Conservation (phyloP, 75 land plant species). For the Azolla pinnata region DNA sequence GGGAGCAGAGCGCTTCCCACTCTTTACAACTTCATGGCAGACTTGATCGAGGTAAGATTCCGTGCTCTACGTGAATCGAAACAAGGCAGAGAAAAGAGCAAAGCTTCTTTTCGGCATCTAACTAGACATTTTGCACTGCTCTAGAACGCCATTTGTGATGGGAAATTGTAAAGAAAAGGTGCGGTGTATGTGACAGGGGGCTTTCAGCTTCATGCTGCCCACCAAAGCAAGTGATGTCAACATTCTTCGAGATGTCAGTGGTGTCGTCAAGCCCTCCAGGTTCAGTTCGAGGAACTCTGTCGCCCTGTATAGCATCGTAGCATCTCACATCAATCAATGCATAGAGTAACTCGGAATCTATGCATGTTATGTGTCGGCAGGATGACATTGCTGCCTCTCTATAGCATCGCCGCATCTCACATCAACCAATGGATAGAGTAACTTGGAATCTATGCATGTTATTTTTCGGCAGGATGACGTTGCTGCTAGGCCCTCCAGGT, state of each 20-base stretch:
- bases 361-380: too few relatives aligned
- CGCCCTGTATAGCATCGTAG: background rate
- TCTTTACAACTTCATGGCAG: slow-evolving; percentile 17
- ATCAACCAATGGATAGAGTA: too few relatives aligned
- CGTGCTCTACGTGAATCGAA: background rate
- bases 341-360: too few relatives aligned
- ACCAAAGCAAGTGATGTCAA: slow-evolving; percentile 18
- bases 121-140: too few relatives aligned
- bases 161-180: too few relatives aligned
- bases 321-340: too few relatives aligned
- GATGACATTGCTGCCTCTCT: too few relatives aligned
- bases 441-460: too few relatives aligned
- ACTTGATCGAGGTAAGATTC: slow-evolving; percentile 26
- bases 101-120: background rate
- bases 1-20: slow-evolving; percentile 44
- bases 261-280: slow-evolving; percentile 47
- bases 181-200: background rate
- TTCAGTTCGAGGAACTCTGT: background rate
- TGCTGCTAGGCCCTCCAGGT: too few relatives aligned
- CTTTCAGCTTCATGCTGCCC: slow-evolving; percentile 7
- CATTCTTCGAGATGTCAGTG: slow-evolving; percentile 46
- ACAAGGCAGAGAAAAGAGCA: background rate
- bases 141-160: too few relatives aligned
- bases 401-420: too few relatives aligned
- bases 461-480: too few relatives aligned